Evolutionary conservation across 345 rosid genomes (phyloP).

Genomic region (Cardiospermum halicacabum): DNA sequence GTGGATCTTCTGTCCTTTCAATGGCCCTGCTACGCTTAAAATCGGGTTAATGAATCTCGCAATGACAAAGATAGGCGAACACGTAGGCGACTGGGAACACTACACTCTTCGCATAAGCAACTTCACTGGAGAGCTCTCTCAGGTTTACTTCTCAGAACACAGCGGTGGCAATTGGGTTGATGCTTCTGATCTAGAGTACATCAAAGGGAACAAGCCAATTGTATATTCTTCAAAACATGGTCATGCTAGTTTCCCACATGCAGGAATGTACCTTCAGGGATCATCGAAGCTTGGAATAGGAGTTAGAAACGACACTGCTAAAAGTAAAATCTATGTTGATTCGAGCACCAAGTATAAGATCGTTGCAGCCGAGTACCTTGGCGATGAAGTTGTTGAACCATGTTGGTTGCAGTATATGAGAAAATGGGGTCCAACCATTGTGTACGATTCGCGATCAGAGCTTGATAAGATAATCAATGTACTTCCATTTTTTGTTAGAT

Average conservation of each 20-base stretch:
- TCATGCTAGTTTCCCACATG: slow-evolving; percentile 83
- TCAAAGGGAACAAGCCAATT: slow-evolving; percentile 48
- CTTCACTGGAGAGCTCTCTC: slow-evolving; percentile 81
- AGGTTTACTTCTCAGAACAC: slow-evolving; percentile 77
- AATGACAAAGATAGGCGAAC: slow-evolving; percentile 73
- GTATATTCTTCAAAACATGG: slow-evolving; percentile 84
- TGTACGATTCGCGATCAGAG: slow-evolving; percentile 75
- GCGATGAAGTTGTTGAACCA: slow-evolving; percentile 60
- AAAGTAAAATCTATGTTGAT: slow-evolving; percentile 53
- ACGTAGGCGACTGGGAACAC: slow-evolving; percentile 93
- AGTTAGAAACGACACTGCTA: slow-evolving; percentile 58
- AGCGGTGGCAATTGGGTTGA: slow-evolving; percentile 85
- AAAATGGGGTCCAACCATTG: slow-evolving; percentile 89
- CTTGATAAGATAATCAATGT: slow-evolving; percentile 56
- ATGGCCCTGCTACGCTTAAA: slow-evolving; percentile 83
- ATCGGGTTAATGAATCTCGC: slow-evolving; percentile 58
- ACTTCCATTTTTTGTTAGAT: slow-evolving; percentile 66
- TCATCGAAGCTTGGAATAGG: slow-evolving; percentile 75
- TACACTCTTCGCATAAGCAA: slow-evolving; percentile 79
- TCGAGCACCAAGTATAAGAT: slow-evolving; percentile 66
- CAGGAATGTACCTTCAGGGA: slow-evolving; percentile 81
- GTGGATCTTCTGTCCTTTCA: slow-evolving; percentile 95
- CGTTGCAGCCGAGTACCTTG: slow-evolving; percentile 77
- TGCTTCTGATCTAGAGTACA: slow-evolving; percentile 61
- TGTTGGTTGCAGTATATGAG: slow-evolving; percentile 91